phyloP scores from a whole-genome alignment of 2,329 filamentous ascomycete species.

The Aspergillus clavatus region DNA sequence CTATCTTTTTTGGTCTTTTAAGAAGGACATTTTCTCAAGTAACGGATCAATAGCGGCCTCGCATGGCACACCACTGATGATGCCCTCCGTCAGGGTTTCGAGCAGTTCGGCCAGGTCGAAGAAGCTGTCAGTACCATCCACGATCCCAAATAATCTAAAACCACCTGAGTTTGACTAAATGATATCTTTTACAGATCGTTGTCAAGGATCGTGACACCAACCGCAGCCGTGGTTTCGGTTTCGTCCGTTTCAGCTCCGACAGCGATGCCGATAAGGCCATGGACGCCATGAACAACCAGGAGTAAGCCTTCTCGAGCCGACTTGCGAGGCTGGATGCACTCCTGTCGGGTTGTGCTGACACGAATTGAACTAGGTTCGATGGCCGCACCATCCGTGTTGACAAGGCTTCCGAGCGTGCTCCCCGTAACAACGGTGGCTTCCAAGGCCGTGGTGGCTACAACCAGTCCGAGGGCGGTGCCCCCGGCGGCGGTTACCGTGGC shows the following conservation, averaged over 20 bases:
- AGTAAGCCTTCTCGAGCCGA: constrained; percentile 56
- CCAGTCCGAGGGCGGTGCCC: constrained; percentile 31
- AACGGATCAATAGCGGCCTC: constrained; percentile 65
- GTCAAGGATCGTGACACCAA: constrained; percentile 97
- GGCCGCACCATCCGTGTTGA: constrained; percentile 92
- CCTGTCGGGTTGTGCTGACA: constrained; percentile 6
- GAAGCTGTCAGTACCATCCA: constrained; percentile 72
- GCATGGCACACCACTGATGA: constrained; percentile 96
- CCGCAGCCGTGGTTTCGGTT: constrained; percentile 94
- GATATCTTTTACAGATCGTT: constrained; percentile 63
- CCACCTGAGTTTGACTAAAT: no score
- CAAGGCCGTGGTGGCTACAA: constrained; percentile 45
- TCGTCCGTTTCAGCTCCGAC: constrained; percentile 71
- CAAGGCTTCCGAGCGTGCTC: constrained; percentile 78
- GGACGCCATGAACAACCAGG: constrained; percentile 47
- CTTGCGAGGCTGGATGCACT: neutral
- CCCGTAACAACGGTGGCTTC: constrained; percentile 50
- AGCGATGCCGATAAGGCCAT: constrained; percentile 41
- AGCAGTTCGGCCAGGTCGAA: constrained; percentile 83
- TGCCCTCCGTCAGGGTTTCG: constrained; percentile 83
- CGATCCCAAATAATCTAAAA: no score
- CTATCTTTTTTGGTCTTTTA: no score
- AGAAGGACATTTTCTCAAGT: constrained; percentile 15
- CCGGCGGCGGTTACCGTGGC: constrained; percentile 29
- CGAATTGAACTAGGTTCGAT: constrained; percentile 75